Conservation (phyloP, 2,329 filamentous ascomycete species). For the Trichoderma arundinaceum region DNA sequence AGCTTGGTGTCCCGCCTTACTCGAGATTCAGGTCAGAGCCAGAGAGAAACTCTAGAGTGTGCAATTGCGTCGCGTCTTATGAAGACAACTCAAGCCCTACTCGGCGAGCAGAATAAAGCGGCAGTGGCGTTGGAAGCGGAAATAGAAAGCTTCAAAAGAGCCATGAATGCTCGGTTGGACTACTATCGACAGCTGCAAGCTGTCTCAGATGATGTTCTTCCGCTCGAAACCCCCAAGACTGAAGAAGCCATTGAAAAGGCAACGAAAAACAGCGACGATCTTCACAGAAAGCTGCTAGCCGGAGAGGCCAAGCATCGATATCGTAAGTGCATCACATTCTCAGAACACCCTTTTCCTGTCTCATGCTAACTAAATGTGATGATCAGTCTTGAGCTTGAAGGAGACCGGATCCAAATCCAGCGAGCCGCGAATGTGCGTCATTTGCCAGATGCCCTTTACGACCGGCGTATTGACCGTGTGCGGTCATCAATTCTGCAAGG, state of each 20-base stretch:
- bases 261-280: constrained; percentile 45
- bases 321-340: constrained; percentile 47
- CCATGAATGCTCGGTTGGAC: constrained; percentile 85
- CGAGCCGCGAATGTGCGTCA: constrained; percentile 76
- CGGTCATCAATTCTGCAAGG: constrained; percentile 90
- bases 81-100: constrained; percentile 60
- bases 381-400: constrained; percentile 59
- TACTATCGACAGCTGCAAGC: constrained; percentile 90
- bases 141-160: constrained; percentile 73
- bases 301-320: constrained; percentile 79
- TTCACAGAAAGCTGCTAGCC: constrained; percentile 64
- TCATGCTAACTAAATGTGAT: constrained; percentile 27
- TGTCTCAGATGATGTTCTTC: constrained; percentile 85
- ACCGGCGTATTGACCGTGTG: constrained; percentile 84
- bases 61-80: constrained; percentile 69
- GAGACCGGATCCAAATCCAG: constrained; percentile 66
- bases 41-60: constrained; percentile 70
- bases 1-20: constrained; percentile 58
- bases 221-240: constrained; percentile 69
- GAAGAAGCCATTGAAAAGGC: constrained; percentile 52
- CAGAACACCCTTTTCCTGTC: neutral
- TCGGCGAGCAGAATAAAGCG: constrained; percentile 58
- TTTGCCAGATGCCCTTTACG: constrained; percentile 79
- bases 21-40: constrained; percentile 36
- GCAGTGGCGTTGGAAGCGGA: constrained; percentile 65